Evolutionary conservation across 495 filamentous ascomycete species (phyloP).

Genomic region (Podospora pseudocomata): DNA sequence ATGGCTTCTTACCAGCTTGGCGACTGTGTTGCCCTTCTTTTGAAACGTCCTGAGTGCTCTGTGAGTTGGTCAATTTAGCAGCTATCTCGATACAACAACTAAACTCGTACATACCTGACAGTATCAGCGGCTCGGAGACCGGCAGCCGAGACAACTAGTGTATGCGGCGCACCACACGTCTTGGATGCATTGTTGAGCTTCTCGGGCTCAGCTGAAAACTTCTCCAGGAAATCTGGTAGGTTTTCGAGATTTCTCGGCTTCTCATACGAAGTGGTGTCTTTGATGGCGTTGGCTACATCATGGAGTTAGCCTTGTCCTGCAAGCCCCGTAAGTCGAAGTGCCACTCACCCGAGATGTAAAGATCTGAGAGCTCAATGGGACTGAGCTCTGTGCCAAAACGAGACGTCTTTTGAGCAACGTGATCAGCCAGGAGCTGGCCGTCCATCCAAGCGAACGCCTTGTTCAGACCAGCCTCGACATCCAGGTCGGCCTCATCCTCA

Average conservation of each 20-base stretch:
- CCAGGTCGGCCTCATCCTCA: constrained; percentile 55
- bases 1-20: constrained; percentile 60
- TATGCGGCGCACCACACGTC: constrained; percentile 77
- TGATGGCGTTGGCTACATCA: constrained; percentile 36
- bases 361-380: constrained; percentile 75
- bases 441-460: constrained; percentile 78
- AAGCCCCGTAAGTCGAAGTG: neutral
- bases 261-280: constrained; percentile 71
- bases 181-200: constrained; percentile 60
- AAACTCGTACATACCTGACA: constrained; percentile 50
- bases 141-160: constrained; percentile 73
- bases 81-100: no score
- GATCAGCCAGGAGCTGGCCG: constrained; percentile 75
- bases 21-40: constrained; percentile 68
- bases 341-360: constrained; percentile 70
- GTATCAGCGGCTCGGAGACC: constrained; percentile 78
- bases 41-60: constrained; percentile 75
- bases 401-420: constrained; percentile 72
- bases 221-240: constrained; percentile 73
- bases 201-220: constrained; percentile 51
- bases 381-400: constrained; percentile 77
- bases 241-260: constrained; percentile 60
- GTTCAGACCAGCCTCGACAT: constrained; percentile 68
- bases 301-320: neutral
- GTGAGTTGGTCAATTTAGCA: neutral